Evolutionary conservation across 441 rosid species (phyloP).

Genomic region (Euphorbia schlechtendalii): DNA sequence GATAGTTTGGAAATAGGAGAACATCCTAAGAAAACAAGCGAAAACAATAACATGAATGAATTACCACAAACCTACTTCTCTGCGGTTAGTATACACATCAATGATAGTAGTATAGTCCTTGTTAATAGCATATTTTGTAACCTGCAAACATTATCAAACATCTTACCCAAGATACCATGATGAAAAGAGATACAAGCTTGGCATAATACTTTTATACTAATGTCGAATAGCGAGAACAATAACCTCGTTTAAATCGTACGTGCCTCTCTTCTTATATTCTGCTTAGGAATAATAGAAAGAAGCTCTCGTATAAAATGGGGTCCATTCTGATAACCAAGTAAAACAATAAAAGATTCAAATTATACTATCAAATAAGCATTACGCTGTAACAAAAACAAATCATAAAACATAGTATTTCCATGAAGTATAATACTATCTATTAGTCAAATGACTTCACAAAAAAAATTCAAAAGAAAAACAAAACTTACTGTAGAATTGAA

Average conservation of each 20-base stretch:
- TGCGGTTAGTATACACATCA: constrained; percentile 76
- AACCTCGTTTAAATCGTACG: constrained; percentile 88
- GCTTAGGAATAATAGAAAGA: constrained; percentile 77
- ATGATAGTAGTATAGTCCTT: constrained; percentile 71
- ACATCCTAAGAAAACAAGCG: too few relatives aligned
- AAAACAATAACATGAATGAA: too few relatives aligned
- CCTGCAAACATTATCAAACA: constrained; percentile 31
- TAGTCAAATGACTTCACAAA: neutral
- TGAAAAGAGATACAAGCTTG: neutral
- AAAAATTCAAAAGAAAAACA: constrained; percentile 7
- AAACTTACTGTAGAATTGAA: constrained; percentile 77
- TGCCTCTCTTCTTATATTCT: constrained; percentile 69
- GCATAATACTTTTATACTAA: neutral
- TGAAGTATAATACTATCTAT: neutral
- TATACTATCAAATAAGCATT: neutral
- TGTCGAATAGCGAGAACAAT: neutral
- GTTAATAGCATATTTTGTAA: constrained; percentile 71
- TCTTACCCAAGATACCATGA: neutral
- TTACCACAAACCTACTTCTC: constrained; percentile 69
- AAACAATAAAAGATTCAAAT: neutral
- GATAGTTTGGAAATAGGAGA: too few relatives aligned
- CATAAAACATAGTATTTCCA: neutral
- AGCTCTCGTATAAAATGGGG: constrained; percentile 74
- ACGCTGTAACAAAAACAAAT: neutral
- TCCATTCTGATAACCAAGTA: constrained; percentile 52